These are phyloP conservation scores for Gynostemma pentaphyllum DNA, from an alignment of 306 rosid genomes.

Conservation along the genomic window DNA sequence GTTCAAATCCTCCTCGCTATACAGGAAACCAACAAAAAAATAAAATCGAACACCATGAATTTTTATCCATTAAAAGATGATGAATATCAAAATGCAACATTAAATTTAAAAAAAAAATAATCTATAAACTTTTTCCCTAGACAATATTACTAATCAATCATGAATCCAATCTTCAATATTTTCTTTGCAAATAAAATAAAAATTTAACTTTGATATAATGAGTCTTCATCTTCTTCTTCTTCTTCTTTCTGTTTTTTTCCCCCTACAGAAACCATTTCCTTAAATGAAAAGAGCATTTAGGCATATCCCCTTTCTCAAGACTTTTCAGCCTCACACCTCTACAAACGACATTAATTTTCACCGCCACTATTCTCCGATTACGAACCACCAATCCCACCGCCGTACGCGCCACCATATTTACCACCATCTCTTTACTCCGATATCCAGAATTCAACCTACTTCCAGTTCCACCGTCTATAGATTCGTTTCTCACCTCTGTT, in stretches of 20 bases:
- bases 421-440: constrained; percentile 26
- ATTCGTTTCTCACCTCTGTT: constrained; percentile 20
- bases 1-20: too few species aligned
- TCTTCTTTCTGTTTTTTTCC: background rate
- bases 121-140: too few species aligned
- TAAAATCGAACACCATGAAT: too few species aligned
- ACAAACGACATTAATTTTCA: constrained; percentile 30
- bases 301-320: constrained; percentile 36
- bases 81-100: too few species aligned
- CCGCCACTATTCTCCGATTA: constrained; percentile 27
- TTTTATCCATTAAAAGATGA: too few species aligned
- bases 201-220: too few species aligned
- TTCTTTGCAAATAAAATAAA: too few species aligned
- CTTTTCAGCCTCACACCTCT: constrained; percentile 38
- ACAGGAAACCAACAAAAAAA: too few species aligned
- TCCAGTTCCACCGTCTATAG: constrained; percentile 25
- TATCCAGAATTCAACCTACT: constrained; percentile 19
- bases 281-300: constrained; percentile 38
- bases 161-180: too few species aligned
- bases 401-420: constrained; percentile 29
- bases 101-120: too few species aligned
- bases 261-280: constrained; percentile 48
- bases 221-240: background rate
- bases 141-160: too few species aligned
- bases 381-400: constrained; percentile 19